phyloP scores from a whole-genome alignment of 768 basidiomycete species.

The Tricholoma saponaceum region DNA sequence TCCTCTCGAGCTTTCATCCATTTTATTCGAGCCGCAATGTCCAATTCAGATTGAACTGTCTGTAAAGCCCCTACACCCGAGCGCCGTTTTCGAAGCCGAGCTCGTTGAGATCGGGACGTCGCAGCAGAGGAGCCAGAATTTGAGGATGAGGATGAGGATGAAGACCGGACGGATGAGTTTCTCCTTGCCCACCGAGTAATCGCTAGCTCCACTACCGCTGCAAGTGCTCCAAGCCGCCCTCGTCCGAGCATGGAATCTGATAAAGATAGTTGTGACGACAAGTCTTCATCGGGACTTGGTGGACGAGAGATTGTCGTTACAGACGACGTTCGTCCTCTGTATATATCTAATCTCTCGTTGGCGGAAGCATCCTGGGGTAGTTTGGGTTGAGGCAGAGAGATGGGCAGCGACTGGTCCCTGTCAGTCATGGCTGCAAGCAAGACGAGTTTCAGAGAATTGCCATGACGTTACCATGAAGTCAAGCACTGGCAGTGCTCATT shows the following conservation, averaged over 20 bases:
- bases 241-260: conserved; percentile 32
- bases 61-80: conserved; percentile 45
- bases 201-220: conserved; percentile 64
- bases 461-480: not conserved
- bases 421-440: conserved; percentile 11
- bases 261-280: conserved; percentile 38
- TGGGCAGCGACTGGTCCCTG: not conserved
- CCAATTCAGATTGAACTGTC: conserved; percentile 50
- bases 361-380: conserved; percentile 17
- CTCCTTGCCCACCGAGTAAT: conserved; percentile 69
- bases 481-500: not conserved
- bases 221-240: conserved; percentile 46
- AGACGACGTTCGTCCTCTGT: conserved; percentile 47
- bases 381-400: conserved; percentile 5
- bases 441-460: not conserved
- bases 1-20: conserved; percentile 60
- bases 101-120: conserved; percentile 35
- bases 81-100: conserved; percentile 43
- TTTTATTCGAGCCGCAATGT: conserved; percentile 55
- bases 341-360: conserved; percentile 47
- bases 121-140: conserved; percentile 35
- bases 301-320: conserved; percentile 18
- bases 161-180: conserved; percentile 32
- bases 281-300: conserved; percentile 24
- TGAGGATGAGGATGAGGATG: conserved; percentile 46